Evolutionary conservation across 208 protist species (phyloP).

Genomic region (Phytomonas sp.): DNA sequence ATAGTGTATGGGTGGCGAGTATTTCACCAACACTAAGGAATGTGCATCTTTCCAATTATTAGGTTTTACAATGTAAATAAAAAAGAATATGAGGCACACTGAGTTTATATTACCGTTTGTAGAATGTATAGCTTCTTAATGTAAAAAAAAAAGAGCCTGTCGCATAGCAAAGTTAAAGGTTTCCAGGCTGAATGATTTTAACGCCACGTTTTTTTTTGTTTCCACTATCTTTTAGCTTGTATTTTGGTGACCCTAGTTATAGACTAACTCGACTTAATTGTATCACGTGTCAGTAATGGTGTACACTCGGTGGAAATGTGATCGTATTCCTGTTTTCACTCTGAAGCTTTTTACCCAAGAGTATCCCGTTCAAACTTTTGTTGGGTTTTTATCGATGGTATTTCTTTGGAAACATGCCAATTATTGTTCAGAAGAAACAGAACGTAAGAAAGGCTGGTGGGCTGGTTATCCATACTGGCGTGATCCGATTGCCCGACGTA

Average conservation of each 20-base stretch:
- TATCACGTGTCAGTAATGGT: conserved; percentile 47
- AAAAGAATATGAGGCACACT: neutral
- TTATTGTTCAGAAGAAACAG: conserved; percentile 86
- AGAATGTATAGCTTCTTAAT: neutral
- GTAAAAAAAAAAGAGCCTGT: neutral
- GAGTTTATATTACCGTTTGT: neutral
- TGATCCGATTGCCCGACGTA: conserved; percentile 83
- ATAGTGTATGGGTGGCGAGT: neutral
- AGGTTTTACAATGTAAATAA: neutral
- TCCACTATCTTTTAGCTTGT: neutral
- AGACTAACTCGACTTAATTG: neutral
- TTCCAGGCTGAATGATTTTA: neutral
- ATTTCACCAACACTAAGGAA: neutral
- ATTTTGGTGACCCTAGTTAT: conserved; percentile 2
- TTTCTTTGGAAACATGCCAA: conserved; percentile 81
- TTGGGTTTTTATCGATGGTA: conserved; percentile 54
- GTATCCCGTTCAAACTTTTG: conserved; percentile 59
- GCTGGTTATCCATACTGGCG: conserved; percentile 89
- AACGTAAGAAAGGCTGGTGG: conserved; percentile 83
- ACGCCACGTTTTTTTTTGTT: conserved; percentile 1
- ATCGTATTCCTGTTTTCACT: conserved; percentile 75
- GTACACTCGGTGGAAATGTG: conserved; percentile 91
- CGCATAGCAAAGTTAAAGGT: neutral
- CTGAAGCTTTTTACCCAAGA: conserved; percentile 85
- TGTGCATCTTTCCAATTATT: neutral